These are phyloP conservation scores for Patellaria atrata DNA, from an alignment of 495 filamentous ascomycete species.

Conservation along the genomic window DNA sequence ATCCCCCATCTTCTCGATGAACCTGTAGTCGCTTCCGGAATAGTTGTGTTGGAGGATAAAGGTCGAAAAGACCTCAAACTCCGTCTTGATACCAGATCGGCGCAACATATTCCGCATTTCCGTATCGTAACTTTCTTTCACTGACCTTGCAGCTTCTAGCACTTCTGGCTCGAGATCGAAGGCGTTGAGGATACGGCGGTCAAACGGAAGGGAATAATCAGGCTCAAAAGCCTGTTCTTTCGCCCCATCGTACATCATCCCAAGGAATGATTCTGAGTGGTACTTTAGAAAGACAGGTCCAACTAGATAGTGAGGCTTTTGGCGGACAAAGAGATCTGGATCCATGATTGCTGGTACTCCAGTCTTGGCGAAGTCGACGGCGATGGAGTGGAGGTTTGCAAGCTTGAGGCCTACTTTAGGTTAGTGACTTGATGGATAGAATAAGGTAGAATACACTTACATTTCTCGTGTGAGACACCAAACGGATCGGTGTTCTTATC, in stretches of 20 bases:
- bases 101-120: conserved; percentile 68
- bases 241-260: conserved; percentile 67
- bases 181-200: conserved; percentile 56
- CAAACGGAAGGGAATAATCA: conserved; percentile 54
- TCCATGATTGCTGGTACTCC: conserved; percentile 59
- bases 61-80: conserved; percentile 82
- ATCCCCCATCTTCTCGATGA: conserved; percentile 64
- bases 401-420: conserved; percentile 40
- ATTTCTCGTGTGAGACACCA: conserved; percentile 57
- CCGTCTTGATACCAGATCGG: conserved; percentile 70
- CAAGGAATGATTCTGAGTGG: conserved; percentile 57
- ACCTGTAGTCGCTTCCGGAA: conserved; percentile 60
- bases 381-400: conserved; percentile 71
- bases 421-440: background rate
- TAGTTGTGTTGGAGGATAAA: conserved; percentile 63
- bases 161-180: conserved; percentile 39
- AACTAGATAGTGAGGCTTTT: conserved; percentile 89
- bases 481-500: conserved; percentile 42
- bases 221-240: conserved; percentile 56
- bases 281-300: conserved; percentile 45
- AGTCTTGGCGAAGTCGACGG: conserved; percentile 91
- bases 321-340: conserved; percentile 38
- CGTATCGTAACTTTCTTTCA: conserved; percentile 68
- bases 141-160: conserved; percentile 41
- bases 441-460: conserved; percentile 26